Base-by-base conservation (phyloP, 2,329 filamentous ascomycete species). In the Thelonectria rubi region DNA sequence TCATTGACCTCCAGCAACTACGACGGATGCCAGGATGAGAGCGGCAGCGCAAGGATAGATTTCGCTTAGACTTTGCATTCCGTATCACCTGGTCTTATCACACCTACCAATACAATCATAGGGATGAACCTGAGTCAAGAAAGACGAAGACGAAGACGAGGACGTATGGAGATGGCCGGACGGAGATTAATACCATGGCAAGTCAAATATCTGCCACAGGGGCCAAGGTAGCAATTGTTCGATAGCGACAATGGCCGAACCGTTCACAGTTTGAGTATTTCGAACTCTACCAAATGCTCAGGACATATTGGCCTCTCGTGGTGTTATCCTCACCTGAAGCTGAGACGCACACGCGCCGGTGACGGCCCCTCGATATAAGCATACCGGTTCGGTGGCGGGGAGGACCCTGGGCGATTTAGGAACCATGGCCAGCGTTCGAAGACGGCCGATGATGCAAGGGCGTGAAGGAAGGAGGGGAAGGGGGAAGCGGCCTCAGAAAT, bases 1-100 rank as follows among this genome's bases (percentile, higher is more conserved):
- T 79, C 37, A 73, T 73, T 40, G 76, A 79, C 49, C 73, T 81
- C 39, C 71, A 73, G 62, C 64, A 59, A 58, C 51, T 64, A 32
- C 65, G 58, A 52, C 64, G 68, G 55, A 64, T 56, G 61, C 56
- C 54, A 55, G 55, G 60, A 15, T 62, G 57, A 50, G 18, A 40
- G 37, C 43, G 52, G 30, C 26, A 39, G 40, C 24, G 14, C 12
- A 30, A 21, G 21, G 5, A 47, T 30, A 47, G 21, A 47, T n/a
- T n/a, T 17, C 11, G 9, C 26, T 30, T 30, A 30, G 26, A 30
- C 5, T 30, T 30, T 8, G 8, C 26, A 30, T 30, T 30, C 26
- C 26, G 26, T 30, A 30, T 30, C 26, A 30, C 26, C 26, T 30
- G 26, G 26, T 30, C 26, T 30, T 30, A 9, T 30, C 26, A 30